Base-by-base conservation (phyloP, 805 yeast species). In the Yamadazyma endophytica region DNA sequence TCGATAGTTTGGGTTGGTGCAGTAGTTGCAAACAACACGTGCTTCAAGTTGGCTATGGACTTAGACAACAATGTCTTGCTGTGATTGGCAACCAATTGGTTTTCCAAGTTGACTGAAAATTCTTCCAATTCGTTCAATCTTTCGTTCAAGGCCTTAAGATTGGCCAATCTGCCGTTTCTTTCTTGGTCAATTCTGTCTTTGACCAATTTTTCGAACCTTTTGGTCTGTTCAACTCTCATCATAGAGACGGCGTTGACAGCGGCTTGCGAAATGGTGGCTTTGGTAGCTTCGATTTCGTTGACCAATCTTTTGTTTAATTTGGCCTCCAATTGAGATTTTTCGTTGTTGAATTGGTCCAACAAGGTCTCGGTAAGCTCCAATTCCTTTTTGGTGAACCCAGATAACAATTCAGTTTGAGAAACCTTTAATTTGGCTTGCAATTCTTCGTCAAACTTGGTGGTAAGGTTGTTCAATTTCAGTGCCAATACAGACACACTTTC, bases 91-190 rank as follows among this genome's bases (percentile, higher is more conserved):
- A 46, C 39, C 15, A 64, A 43, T 43, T 62, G 70, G 16, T 39
- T 32, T 39, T 64, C 67, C 56, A 47, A 75, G 44, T 42, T 62
- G 33, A 50, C 60, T 46, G 54, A 80, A 36, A 82, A 63, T 19
- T 68, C 58, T 52, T 75, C 80, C 38, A 90, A 67, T 21, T 71
- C 68, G 16, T 58, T 64, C 31, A 83, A 64, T 46, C 77, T 70
- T 8, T 61, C 40, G 44, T 73, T 65, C 34, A 92, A 68, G 35
- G 77, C 74, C 20, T 71, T 70, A 48, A 92, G 68, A 47, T 81
- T 70, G 28, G 82, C 70, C 47, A 89, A 73, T 52, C 92, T 79
- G 17, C 88, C 86, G 41, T 79, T 69, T 61, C 97, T 79, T 67
- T 65, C 71, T 28, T 46, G 33, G 40, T 64, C 58, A 22, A 56